These are phyloP conservation scores for Trypanosoma cruzi DNA, from an alignment of 208 protist genomes.

Conservation along the genomic window DNA sequence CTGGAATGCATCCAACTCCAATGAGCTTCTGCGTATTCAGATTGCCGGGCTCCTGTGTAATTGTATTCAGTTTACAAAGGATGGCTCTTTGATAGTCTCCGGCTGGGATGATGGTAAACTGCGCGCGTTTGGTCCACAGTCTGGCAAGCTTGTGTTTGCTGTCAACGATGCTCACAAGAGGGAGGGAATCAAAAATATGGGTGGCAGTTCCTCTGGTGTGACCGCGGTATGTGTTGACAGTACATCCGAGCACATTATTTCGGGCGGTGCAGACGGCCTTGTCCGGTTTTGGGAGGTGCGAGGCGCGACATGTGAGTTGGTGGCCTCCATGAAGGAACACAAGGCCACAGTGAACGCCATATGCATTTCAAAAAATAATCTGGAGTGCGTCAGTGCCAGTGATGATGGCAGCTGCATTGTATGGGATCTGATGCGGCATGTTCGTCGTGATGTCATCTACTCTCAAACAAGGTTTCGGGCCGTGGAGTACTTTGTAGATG, in stretches of 20 bases:
- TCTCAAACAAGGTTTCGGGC: slow-evolving; percentile 95
- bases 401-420: slow-evolving; percentile 97
- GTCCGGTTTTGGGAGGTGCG: slow-evolving; percentile 91
- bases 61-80: slow-evolving; percentile 91
- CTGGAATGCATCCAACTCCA: slow-evolving; percentile 92
- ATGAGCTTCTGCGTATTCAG: slow-evolving; percentile 95
- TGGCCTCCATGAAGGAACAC: slow-evolving; percentile 96
- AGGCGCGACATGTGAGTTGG: slow-evolving; percentile 79
- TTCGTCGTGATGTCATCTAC: slow-evolving; percentile 95
- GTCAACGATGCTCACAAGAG: slow-evolving; percentile 96
- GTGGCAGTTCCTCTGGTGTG: slow-evolving; percentile 65
- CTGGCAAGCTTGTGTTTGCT: slow-evolving; percentile 95
- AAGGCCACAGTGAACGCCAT: slow-evolving; percentile 93
- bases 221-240: slow-evolving; percentile 90
- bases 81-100: slow-evolving; percentile 93
- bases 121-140: slow-evolving; percentile 95
- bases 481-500: slow-evolving; percentile 90
- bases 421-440: slow-evolving; percentile 93
- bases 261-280: slow-evolving; percentile 93
- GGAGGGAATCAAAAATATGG: slow-evolving; percentile 66
- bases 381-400: slow-evolving; percentile 92
- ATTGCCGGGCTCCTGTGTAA: slow-evolving; percentile 93
- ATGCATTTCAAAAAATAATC: slow-evolving; percentile 82
- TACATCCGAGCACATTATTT: slow-evolving; percentile 73
- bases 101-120: slow-evolving; percentile 96